Base-by-base conservation (phyloP, 352 stramenopile species). In the Phytopythium aichiense region DNA sequence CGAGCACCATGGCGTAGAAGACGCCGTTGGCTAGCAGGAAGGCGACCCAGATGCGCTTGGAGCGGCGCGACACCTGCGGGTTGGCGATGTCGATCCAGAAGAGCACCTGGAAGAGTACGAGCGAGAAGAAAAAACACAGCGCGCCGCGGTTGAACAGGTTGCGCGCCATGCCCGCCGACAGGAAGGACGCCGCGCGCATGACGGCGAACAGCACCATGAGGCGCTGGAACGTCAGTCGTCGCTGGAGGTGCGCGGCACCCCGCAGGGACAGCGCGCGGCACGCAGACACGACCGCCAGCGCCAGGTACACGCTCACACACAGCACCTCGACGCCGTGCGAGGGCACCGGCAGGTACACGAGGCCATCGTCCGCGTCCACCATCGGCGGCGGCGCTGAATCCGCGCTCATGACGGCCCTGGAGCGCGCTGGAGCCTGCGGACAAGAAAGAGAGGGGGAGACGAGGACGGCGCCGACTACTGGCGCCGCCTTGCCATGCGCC, bases 51-150 rank as follows among this genome's bases (percentile, higher is more conserved):
- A 95, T 88, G 40, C 84, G 81, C 22, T 74, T 74, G 12, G 86
- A 95, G 52, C 86, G 79, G 7, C 66, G 66, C 40, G 84, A 93
- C 40, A 88, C 61, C 65, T 89, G 89, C 11, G 86, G 81, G 65
- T 95, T 95, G 54, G 82, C 82, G 56, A 95, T 92, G 69, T 95
- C 86, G 60, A 95, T 72, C 86, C 86, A 95, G 48, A 92, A 88
- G 38, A 95, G 72, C 61, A 91, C 87, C 56, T 95, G 84, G 72
- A 93, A 92, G 37, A 92, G 76, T 63, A 92, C 80, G 61, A 95
- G 81, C 61, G 80, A 90, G 70, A 95, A 95, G 63, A 95, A 95
- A 11, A 92, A 63, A 55, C 86, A 95, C 22, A 92, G 68, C 40
- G 86, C 77, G 22, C 79, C 61, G 40, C 84, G 84, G 63, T 94